These are phyloP conservation scores for Cercospora sp. DNA, from an alignment of 2,329 filamentous ascomycete species.

Conservation along the genomic window DNA sequence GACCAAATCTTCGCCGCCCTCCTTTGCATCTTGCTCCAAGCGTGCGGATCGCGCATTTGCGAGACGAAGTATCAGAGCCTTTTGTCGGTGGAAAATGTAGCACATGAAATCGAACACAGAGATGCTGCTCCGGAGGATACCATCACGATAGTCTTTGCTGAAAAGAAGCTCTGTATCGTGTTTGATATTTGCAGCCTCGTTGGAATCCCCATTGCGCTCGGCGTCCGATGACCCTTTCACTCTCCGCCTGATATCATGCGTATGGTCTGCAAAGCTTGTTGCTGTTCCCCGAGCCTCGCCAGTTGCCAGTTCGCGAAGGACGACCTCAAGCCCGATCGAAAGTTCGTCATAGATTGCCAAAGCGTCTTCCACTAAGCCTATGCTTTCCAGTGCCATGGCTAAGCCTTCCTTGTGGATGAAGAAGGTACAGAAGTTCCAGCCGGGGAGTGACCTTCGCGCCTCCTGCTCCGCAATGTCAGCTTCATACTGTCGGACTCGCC, in stretches of 20 bases:
- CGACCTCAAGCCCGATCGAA: slow-evolving; percentile 78
- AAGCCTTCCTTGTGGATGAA: slow-evolving; percentile 97
- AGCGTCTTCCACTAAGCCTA: slow-evolving; percentile 92
- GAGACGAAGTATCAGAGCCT: slow-evolving; percentile 75
- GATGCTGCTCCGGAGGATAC: slow-evolving; percentile 92
- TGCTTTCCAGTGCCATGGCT: slow-evolving; percentile 90
- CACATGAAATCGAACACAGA: slow-evolving; percentile 93
- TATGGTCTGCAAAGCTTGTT: slow-evolving; percentile 69
- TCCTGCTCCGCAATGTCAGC: slow-evolving; percentile 96
- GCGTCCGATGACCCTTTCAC: slow-evolving; percentile 24
- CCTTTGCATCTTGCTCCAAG: slow-evolving; percentile 41
- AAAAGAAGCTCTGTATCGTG: slow-evolving; percentile 26
- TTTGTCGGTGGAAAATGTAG: slow-evolving; percentile 89
- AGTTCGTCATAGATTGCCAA: slow-evolving; percentile 94
- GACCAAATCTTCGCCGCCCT: slow-evolving; percentile 64
- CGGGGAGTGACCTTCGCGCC: slow-evolving; percentile 78
- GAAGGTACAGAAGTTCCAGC: slow-evolving; percentile 99
- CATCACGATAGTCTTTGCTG: slow-evolving; percentile 80
- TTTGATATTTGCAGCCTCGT: slow-evolving; percentile 22
- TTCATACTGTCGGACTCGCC: slow-evolving; percentile 89
- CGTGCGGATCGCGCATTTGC: slow-evolving; percentile 63
- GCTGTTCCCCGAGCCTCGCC: slow-evolving; percentile 65
- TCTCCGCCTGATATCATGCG: slow-evolving; percentile 62
- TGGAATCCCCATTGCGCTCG: slow-evolving; percentile 24
- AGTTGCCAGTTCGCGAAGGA: slow-evolving; percentile 71